phyloP scores from a whole-genome alignment of 176 grass and related monocot species.

The Hordeum marinum region DNA sequence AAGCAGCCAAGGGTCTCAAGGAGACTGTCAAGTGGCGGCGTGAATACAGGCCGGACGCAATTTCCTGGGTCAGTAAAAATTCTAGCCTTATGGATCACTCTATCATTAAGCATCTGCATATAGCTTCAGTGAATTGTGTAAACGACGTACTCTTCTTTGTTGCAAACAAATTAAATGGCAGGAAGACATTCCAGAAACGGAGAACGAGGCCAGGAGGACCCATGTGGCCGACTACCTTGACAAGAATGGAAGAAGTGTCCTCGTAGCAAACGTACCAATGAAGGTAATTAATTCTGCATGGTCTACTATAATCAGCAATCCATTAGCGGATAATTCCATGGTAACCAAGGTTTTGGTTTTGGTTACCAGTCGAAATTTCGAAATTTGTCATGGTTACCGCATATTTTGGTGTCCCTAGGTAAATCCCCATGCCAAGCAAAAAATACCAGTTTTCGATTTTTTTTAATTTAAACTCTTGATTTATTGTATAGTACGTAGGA shows the following conservation, averaged over 20 bases:
- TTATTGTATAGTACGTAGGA: too few relatives aligned
- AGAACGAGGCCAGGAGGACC: slow-evolving; percentile 9
- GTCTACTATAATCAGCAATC: too few relatives aligned
- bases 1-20: slow-evolving; percentile 37
- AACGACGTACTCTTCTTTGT: not conserved
- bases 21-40: slow-evolving; percentile 52
- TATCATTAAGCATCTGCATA: not conserved
- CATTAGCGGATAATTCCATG: too few relatives aligned
- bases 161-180: not conserved
- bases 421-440: too few relatives aligned
- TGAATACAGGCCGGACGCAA: slow-evolving; percentile 40
- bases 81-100: too few relatives aligned
- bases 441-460: too few relatives aligned
- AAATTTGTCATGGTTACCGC: too few relatives aligned
- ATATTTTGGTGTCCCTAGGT: too few relatives aligned
- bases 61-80: slow-evolving; percentile 35
- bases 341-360: too few relatives aligned
- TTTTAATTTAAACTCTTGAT: too few relatives aligned
- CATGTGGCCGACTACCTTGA: slow-evolving; percentile 53
- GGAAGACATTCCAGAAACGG: slow-evolving; percentile 42
- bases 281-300: slow-evolving; percentile 2
- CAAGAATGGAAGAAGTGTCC: slow-evolving; percentile 44
- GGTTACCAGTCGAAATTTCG: too few relatives aligned
- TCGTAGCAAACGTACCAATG: slow-evolving; percentile 9
- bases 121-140: not conserved